Base-by-base conservation (phyloP, 148 eudicot species). In the Spergularia marina region DNA sequence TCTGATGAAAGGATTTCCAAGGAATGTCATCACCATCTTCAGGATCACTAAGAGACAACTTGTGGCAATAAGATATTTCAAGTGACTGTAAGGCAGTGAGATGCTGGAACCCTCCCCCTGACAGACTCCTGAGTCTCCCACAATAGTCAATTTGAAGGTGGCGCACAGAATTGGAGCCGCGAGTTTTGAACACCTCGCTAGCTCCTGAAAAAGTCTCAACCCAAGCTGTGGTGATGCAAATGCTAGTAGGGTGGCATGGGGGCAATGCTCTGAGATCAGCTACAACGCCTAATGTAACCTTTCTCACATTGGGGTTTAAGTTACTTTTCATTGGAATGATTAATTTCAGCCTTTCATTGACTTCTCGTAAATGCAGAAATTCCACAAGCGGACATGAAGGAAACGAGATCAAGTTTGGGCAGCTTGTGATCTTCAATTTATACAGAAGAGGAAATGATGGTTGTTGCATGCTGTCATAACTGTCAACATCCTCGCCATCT, bases 41-140 rank as follows among this genome's bases (percentile, higher is more conserved):
- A 9, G 7, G 8, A 58, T 58, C 34, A 21, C 6, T 21, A 4
- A 58, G 30, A 25, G 63, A 58, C 30, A 58, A 58, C 21, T 58
- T 25, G 11, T 2, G 63, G 10, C 63, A 58, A 58, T 9, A 58
- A 0, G 63, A 58, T 58, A 58, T 20, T 0, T 58, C 25, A 58
- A 80, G 63, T 4, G 52, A 4, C 69, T 80, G 52, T n/a, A 80
- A 55, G 55, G 57, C 51, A 70, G 65, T 63, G 65, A 70, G 59
- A 63, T 62, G 63, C 67, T 79, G 70, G 51, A 74, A 21, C 12
- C 44, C 64, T 23, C 16, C 25, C 23, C 70, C 75, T 30, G 36
- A 69, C 14, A 79, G 39, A 14, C 53, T 41, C 61, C 16, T 74
- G 41, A 74, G 40, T 0, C 52, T 49, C 1, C 9, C 10, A 10